Percentiles rank a stretch among this genome's conserved stretches.
These are phyloP conservation scores for Cenococcum geophilum DNA, from an alignment of 495 filamentous ascomycete genomes.

Conservation along the genomic window DNA sequence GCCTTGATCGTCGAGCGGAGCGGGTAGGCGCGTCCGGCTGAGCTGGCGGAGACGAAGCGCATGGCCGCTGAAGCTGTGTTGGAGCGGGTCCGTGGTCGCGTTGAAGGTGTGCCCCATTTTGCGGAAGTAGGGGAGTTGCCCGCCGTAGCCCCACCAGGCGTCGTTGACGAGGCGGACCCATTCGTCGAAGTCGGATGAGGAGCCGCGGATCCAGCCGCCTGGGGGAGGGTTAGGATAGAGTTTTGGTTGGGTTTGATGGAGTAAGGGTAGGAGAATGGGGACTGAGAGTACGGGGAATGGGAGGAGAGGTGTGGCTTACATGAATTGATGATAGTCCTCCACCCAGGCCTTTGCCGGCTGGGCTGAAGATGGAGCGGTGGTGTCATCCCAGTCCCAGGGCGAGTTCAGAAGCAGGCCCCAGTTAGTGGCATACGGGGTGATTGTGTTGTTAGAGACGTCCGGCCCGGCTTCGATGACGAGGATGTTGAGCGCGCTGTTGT, in stretches of 20 bases:
- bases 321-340: slow-evolving; percentile 8
- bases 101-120: slow-evolving; percentile 6
- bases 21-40: slow-evolving; percentile 8
- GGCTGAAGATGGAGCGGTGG: neutral
- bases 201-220: slow-evolving; percentile 17
- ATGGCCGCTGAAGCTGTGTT: slow-evolving; percentile 11
- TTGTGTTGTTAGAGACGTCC: slow-evolving; percentile 3
- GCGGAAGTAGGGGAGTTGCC: slow-evolving; percentile 16
- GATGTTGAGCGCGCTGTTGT: neutral
- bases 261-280: no score
- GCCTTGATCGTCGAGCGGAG: neutral
- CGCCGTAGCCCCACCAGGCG: slow-evolving; percentile 9
- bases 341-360: neutral
- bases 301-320: no score
- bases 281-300: no score
- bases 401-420: neutral
- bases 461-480: slow-evolving; percentile 4
- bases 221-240: neutral
- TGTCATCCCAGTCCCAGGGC: slow-evolving; percentile 2
- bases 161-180: slow-evolving; percentile 11
- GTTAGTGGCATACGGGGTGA: slow-evolving; percentile 1
- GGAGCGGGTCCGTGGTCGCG: neutral
- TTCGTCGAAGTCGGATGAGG: slow-evolving; percentile 3
- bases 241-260: neutral
- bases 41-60: neutral